Percentiles rank a stretch among this genome's conserved stretches.
These are phyloP conservation scores for Chalaropsis ovoidea DNA, from an alignment of 2,329 filamentous ascomycete genomes.

Conservation along the genomic window DNA sequence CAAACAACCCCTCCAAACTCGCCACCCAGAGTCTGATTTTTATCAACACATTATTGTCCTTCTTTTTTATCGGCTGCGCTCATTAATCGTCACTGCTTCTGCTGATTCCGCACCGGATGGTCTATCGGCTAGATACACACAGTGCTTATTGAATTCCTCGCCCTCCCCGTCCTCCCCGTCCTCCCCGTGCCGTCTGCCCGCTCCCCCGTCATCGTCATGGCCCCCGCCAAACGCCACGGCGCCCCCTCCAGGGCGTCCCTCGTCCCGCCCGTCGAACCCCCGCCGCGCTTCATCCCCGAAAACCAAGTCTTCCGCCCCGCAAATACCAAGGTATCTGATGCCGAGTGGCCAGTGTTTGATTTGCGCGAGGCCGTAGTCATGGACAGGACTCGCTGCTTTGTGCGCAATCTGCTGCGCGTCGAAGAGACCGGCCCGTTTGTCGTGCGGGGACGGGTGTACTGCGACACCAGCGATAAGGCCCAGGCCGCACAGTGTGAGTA, in stretches of 20 bases:
- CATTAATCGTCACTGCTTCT: too few relatives aligned
- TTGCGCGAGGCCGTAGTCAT: slow-evolving; percentile 53
- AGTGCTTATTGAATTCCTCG: background rate
- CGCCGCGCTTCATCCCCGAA: slow-evolving; percentile 33
- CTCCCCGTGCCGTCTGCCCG: background rate
- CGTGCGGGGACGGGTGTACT: slow-evolving; percentile 49
- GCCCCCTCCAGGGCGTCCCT: background rate
- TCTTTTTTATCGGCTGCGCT: too few relatives aligned
- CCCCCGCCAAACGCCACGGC: slow-evolving; percentile 7
- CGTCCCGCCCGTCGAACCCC: slow-evolving; percentile 27
- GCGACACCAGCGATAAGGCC: slow-evolving; percentile 38
- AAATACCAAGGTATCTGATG: slow-evolving; percentile 29
- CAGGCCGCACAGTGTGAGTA: slow-evolving; percentile 34
- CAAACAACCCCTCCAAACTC: too few relatives aligned
- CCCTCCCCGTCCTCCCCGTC: background rate
- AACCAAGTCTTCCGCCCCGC: slow-evolving; percentile 33
- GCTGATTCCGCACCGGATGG: too few relatives aligned
- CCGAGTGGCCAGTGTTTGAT: slow-evolving; percentile 53
- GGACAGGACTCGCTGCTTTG: slow-evolving; percentile 41
- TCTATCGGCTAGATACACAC: background rate
- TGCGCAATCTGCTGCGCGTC: slow-evolving; percentile 52
- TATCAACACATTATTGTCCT: too few relatives aligned
- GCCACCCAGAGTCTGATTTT: too few relatives aligned
- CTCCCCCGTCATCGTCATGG: background rate
- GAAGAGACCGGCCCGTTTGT: slow-evolving; percentile 50